Percentiles rank a stretch among this genome's conserved stretches.
These are phyloP conservation scores for Anisodus tanguticus DNA, from an alignment of 257 asterid genomes.

Conservation along the genomic window DNA sequence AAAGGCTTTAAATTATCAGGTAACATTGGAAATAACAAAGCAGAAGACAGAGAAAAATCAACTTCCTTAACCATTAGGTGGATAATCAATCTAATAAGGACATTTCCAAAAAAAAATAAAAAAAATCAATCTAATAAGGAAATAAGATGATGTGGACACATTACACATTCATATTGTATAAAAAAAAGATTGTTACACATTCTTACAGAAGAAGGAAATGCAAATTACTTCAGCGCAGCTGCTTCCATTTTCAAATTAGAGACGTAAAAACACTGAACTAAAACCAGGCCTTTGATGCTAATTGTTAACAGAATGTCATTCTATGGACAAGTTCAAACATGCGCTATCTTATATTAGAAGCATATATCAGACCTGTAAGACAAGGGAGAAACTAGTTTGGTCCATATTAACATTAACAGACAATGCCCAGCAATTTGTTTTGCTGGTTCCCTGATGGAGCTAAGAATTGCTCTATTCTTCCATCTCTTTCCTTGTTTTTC, in stretches of 20 bases:
- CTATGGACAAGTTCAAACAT: not conserved
- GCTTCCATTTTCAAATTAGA: slow-evolving; percentile 9
- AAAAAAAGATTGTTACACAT: not conserved
- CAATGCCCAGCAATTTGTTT: slow-evolving; percentile 11
- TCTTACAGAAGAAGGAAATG: slow-evolving; percentile 14
- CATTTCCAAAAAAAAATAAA: not conserved
- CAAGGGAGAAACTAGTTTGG: not conserved
- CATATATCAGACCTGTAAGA: slow-evolving; percentile 17
- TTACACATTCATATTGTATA: not conserved
- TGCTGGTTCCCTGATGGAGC: slow-evolving; percentile 5
- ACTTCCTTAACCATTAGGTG: not conserved
- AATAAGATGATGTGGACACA: not conserved
- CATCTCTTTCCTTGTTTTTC: slow-evolving; percentile 19
- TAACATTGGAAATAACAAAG: slow-evolving; percentile 7
- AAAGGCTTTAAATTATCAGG: slow-evolving; percentile 38
- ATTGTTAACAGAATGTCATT: not conserved
- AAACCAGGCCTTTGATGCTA: slow-evolving; percentile 20
- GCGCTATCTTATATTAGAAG: not conserved
- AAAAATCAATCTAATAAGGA: slow-evolving; percentile 12
- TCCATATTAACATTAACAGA: slow-evolving; percentile 1
- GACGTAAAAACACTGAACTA: not conserved
- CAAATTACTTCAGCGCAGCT: slow-evolving; percentile 15
- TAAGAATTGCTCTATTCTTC: not conserved
- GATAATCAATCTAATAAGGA: not conserved
- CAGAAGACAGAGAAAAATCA: slow-evolving; percentile 18